Evolutionary conservation across 1,284 basidiomycete species (phyloP).

Genomic region (Fomitopsis pinicola): DNA sequence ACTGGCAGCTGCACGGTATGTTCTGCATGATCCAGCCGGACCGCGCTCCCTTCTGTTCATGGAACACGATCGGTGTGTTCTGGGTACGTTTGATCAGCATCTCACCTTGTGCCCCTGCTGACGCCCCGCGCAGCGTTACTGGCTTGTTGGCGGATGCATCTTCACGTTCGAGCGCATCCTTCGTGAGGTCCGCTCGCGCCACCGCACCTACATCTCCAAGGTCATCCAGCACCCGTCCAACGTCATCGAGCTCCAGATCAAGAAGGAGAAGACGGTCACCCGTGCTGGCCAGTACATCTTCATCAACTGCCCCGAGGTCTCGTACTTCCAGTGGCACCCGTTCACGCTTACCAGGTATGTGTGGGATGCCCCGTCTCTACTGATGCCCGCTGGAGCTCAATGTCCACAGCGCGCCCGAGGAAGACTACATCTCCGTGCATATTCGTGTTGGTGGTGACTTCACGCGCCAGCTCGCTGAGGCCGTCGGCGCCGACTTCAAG

Average conservation of each 20-base stretch:
- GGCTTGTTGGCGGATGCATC: slow-evolving; percentile 82
- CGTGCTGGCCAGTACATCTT: slow-evolving; percentile 89
- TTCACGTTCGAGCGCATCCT: slow-evolving; percentile 84
- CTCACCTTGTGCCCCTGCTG: neutral
- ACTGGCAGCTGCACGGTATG: slow-evolving; percentile 92
- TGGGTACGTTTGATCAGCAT: slow-evolving; percentile 54
- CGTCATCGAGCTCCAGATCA: slow-evolving; percentile 90
- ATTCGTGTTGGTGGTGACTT: slow-evolving; percentile 87
- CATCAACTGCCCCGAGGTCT: slow-evolving; percentile 80
- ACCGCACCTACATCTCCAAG: slow-evolving; percentile 86
- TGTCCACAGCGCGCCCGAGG: slow-evolving; percentile 69
- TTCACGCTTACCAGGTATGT: slow-evolving; percentile 79
- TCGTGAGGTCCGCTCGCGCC: slow-evolving; percentile 83
- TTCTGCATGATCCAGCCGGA: slow-evolving; percentile 95
- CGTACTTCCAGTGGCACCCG: slow-evolving; percentile 93
- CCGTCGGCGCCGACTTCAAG: slow-evolving; percentile 80
- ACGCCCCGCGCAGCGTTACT: slow-evolving; percentile 60
- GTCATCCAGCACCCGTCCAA: slow-evolving; percentile 90
- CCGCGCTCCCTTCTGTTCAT: slow-evolving; percentile 79
- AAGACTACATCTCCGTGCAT: slow-evolving; percentile 88
- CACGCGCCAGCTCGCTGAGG: slow-evolving; percentile 73
- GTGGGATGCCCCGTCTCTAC: neutral
- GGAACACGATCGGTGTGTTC: slow-evolving; percentile 83
- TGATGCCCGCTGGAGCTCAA: neutral
- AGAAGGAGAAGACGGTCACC: slow-evolving; percentile 81